Percentiles rank a stretch among this genome's conserved stretches.
Conservation (phyloP, 306 rosid species). For the Citrullus amarus region DNA sequence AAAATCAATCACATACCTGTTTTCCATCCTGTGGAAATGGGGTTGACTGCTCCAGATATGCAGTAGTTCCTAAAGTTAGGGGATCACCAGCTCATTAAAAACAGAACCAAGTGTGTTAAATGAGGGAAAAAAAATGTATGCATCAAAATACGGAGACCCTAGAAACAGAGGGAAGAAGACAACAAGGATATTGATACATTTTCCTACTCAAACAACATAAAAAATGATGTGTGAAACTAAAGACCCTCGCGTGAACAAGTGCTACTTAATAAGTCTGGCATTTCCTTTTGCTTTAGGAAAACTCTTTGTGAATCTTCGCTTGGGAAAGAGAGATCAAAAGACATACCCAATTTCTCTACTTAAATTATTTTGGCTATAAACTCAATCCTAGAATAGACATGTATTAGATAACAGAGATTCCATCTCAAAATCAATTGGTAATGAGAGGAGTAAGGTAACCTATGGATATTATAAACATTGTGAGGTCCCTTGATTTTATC, state of each 20-base stretch:
- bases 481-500: too few relatives aligned
- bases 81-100: constrained; percentile 17
- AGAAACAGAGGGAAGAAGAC: not conserved
- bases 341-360: not conserved
- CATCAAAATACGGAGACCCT: not conserved
- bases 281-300: not conserved
- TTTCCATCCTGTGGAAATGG: constrained; percentile 88
- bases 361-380: not conserved
- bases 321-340: not conserved
- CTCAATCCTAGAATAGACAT: not conserved
- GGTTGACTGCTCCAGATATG: constrained; percentile 68
- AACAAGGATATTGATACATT: not conserved
- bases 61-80: constrained; percentile 55
- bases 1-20: constrained; percentile 39
- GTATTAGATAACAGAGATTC: too few relatives aligned
- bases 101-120: not conserved
- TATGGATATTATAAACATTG: too few relatives aligned
- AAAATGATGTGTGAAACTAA: not conserved
- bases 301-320: not conserved
- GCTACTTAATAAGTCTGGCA: not conserved
- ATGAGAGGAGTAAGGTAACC: too few relatives aligned
- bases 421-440: too few relatives aligned
- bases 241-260: not conserved
- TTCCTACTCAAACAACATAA: not conserved
- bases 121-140: not conserved